Evolutionary conservation across 306 rosid genomes (phyloP).

Genomic region (Begonia loranthoides): DNA sequence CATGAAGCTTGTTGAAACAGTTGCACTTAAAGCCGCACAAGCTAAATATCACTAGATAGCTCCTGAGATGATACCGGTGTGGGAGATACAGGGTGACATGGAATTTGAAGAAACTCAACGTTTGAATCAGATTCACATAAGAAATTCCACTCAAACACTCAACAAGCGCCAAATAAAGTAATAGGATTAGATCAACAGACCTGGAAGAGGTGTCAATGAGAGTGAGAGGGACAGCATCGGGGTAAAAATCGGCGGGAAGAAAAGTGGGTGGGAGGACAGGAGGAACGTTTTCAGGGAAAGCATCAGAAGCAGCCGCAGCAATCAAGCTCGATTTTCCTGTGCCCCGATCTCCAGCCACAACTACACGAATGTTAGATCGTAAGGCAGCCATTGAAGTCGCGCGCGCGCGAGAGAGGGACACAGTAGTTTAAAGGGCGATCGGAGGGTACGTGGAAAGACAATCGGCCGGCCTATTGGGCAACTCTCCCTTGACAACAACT

Average conservation of each 20-base stretch:
- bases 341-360: constrained; percentile 48
- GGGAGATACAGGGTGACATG: neutral
- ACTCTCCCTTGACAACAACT: too few species aligned
- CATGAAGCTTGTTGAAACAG: too few species aligned
- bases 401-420: too few species aligned
- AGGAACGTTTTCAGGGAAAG: constrained; percentile 44
- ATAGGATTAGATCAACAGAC: constrained; percentile 11
- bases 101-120: neutral
- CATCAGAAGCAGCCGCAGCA: constrained; percentile 43
- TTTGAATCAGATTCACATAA: neutral
- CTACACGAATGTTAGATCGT: constrained; percentile 36
- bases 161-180: too few species aligned
- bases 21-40: too few species aligned
- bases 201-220: constrained; percentile 71
- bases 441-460: too few species aligned
- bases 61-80: too few species aligned
- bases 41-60: too few species aligned
- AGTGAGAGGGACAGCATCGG: constrained; percentile 54
- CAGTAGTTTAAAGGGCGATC: too few species aligned
- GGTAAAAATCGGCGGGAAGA: constrained; percentile 62
- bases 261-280: constrained; percentile 58
- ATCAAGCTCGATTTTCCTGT: constrained; percentile 76
- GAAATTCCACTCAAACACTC: neutral
- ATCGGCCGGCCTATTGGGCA: too few species aligned
- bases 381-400: too few species aligned